Base-by-base conservation (phyloP, 768 basidiomycete genomes). In the Infundibulicybe gibba region DNA sequence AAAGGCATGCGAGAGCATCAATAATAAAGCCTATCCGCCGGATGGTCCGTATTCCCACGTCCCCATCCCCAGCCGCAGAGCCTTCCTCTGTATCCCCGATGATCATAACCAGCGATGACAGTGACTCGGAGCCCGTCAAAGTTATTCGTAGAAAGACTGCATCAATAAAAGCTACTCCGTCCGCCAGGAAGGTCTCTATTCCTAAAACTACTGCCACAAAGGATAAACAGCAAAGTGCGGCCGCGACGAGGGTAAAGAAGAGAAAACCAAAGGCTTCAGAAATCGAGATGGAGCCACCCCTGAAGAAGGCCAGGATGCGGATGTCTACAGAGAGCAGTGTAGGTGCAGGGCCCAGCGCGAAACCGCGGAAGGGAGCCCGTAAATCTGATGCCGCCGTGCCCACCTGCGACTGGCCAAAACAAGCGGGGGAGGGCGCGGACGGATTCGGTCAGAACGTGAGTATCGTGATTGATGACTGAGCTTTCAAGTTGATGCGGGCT, bases 161-260 rank as follows among this genome's bases (percentile, higher is more conserved):
- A n/a, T n/a, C n/a, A 8, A 25, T 25, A 3, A 25, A 25, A 8
- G 25, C 25, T 25, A 25, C 25, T 25, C 25, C 25, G 25, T 25
- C 8, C 8, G 25, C 25, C 25, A 25, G 8, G 21, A 44, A 6
- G 20, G 41, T 32, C 14, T n/a, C 32, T 34, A 40, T 44, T 14
- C 10, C 25, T 3, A 46, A 45, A 21, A 17, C 12, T 2, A 43
- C 46, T 30, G 38, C 12, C 9, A 38, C 15, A 33, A 30, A 5
- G 31, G 47, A 44, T 47, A 46, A 21, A 19, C 40, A 35, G 3
- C 30, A 53, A 33, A 69, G 62, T 32, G 54, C 42, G 19, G 66
- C 68, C n/a, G 41, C 54, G 16, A 69, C 68, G 10, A 51, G 61
- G 38, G 56, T 69, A 3, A 67, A 59, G 53, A 69, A 64, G 43